Evolutionary conservation across 176 grass and related monocot genomes (phyloP).

Genomic region (Carex littledalei): DNA sequence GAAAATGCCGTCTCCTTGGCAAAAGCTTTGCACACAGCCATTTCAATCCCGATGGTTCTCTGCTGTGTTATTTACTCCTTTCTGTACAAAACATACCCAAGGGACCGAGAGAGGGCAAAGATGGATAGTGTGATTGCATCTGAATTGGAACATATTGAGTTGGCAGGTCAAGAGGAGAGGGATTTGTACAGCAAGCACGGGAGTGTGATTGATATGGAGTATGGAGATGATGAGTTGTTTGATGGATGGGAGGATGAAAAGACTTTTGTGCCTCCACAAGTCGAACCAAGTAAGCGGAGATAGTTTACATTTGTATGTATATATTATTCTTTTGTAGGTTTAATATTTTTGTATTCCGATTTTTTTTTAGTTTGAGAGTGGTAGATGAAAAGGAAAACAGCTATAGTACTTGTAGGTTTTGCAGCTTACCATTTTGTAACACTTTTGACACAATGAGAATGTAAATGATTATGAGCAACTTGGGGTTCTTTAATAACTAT

Average conservation of each 20-base stretch:
- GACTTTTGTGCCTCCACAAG: slow-evolving; percentile 26
- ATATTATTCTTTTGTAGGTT: not conserved
- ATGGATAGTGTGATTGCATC: slow-evolving; percentile 55
- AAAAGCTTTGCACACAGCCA: slow-evolving; percentile 68
- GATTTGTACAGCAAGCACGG: slow-evolving; percentile 21
- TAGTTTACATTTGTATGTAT: not conserved
- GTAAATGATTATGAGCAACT: not conserved
- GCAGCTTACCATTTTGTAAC: slow-evolving; percentile 1
- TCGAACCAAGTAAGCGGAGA: not conserved
- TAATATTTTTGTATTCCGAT: not conserved
- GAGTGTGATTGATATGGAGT: slow-evolving; percentile 44
- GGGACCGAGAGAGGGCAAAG: slow-evolving; percentile 72
- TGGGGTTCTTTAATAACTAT: not conserved
- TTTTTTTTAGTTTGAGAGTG: not conserved
- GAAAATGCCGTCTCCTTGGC: slow-evolving; percentile 63
- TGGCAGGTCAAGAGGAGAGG: slow-evolving; percentile 9
- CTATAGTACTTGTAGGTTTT: not conserved
- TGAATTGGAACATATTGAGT: slow-evolving; percentile 60
- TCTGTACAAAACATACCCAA: slow-evolving; percentile 57
- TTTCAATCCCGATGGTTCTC: slow-evolving; percentile 66
- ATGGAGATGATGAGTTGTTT: slow-evolving; percentile 29
- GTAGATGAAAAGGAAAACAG: not conserved
- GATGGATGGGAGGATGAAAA: slow-evolving; percentile 30
- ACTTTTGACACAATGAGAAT: not conserved
- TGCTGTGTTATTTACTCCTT: slow-evolving; percentile 84